Evolutionary conservation across 2,329 filamentous ascomycete genomes (phyloP), one percentile per base, ranked within the genome.

Genomic region (Cladosporium sp.): DNA sequence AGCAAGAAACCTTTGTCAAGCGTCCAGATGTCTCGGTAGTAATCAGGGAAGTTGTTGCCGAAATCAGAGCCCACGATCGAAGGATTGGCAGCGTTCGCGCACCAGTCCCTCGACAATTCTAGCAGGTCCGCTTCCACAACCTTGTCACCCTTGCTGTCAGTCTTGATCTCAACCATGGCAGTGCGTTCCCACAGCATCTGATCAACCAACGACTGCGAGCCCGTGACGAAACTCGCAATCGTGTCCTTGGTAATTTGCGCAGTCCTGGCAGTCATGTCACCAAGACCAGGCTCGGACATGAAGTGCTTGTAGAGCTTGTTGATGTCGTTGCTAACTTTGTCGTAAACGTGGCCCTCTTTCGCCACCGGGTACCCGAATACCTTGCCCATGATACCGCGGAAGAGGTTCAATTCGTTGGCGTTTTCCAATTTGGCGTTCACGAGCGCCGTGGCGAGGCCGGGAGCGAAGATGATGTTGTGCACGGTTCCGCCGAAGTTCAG

Each of bases 151-250:
- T 65, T 62, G 2, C 67, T 60, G 13, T 75, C 73, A 3, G 69
- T 43, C 19, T 52, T 50, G 19, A 47, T 22, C n/a, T 58, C 52
- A 1, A 77, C 68, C 8, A 71, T 64, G 15, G 69, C 73, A n/a
- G 63, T 67, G 29, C 79, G 74, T 60, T 86, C 83, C 82, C 83
- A 85, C 2, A 71, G 69, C 57, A 74, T 73, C 53, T 84, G 79
- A 58, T 86, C 82, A 19, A 85, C 78, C 2, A 75, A 67, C 15
- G 79, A 82, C 7, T 73, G 69, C 32, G 73, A 75, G 57, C 82
- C 83, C 1, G 79, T 80, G 33, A 84, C 73, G 29, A 86, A 63
- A 47, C 79, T 76, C 4, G 78, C 75, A 9, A 78, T 69, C 15
- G 74, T 69, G 6, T 66, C 62, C 53, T 76, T 67, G 5, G 75